A percentile compares a stretch with the other conserved stretches of the same genome.
Evolutionary conservation across 192 early-diverging fungal species (phyloP).

Genomic region (Martensiomyces pterosporus): DNA sequence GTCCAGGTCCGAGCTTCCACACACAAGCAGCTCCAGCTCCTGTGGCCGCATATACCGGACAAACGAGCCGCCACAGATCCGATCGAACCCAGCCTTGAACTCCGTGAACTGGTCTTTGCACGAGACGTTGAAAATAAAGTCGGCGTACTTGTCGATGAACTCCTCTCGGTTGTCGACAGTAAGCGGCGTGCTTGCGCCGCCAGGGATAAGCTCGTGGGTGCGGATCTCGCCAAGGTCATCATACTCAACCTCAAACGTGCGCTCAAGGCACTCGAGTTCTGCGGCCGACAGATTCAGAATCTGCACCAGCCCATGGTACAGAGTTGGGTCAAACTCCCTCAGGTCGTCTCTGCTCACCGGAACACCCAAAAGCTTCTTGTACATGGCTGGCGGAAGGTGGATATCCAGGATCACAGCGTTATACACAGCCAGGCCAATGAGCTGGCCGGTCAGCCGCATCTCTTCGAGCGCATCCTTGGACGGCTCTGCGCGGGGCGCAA

Average conservation of each 20-base stretch:
- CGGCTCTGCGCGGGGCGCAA: slow-evolving; percentile 55
- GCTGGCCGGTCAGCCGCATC: slow-evolving; percentile 80
- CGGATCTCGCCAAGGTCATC: slow-evolving; percentile 59
- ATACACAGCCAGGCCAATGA: slow-evolving; percentile 90
- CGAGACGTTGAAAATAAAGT: slow-evolving; percentile 70
- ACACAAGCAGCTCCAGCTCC: slow-evolving; percentile 85
- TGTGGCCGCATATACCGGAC: slow-evolving; percentile 75
- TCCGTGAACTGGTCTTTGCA: slow-evolving; percentile 68
- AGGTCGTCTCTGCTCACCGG: slow-evolving; percentile 70
- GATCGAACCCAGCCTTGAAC: slow-evolving; percentile 79
- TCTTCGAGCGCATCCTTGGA: slow-evolving; percentile 62
- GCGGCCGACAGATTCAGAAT: slow-evolving; percentile 63
- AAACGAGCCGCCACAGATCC: slow-evolving; percentile 43
- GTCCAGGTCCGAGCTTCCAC: slow-evolving; percentile 80
- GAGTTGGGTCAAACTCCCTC: slow-evolving; percentile 65
- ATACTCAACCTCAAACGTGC: slow-evolving; percentile 78
- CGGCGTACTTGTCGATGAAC: slow-evolving; percentile 77
- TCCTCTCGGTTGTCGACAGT: slow-evolving; percentile 72
- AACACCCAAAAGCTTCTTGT: slow-evolving; percentile 80
- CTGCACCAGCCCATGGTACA: slow-evolving; percentile 73
- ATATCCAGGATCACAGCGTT: slow-evolving; percentile 89
- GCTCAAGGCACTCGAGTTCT: slow-evolving; percentile 69
- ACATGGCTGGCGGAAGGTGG: slow-evolving; percentile 80
- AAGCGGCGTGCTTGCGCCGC: slow-evolving; percentile 60
- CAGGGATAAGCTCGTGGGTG: slow-evolving; percentile 62